Evolutionary conservation across 176 grass and related monocot species (phyloP), one percentile per base, ranked within the genome.

Genomic region (Oryza nivara): DNA sequence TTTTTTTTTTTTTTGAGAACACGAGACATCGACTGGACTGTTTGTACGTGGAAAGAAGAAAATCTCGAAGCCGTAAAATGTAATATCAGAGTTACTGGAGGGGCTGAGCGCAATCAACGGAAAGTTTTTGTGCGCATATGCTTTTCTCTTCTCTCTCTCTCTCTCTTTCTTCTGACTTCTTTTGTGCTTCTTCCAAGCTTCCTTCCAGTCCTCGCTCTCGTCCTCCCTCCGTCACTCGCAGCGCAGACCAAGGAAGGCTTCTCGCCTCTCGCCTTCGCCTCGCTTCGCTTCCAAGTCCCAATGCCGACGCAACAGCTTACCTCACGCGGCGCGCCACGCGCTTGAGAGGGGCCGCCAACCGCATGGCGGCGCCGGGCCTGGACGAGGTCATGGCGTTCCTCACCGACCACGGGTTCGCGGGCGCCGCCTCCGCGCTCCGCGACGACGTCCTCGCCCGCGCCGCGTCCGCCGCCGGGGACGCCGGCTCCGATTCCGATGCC

Each of bases 321-420:
- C 86, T 86, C 86, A 83, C 58, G 48, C 4, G 41, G n/a, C 51
- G 16, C 44, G 23, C 49, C 40, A 26, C 44, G 83, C 45, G 44
- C 70, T 9, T 83, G 79, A 85, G 69, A 54, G 16, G 23, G 14
- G 16, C 20, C 30, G 30, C 30, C 30, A 32, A 4, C 1, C 48
- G 13, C 88, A 98, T 98, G 96, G 94, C 89, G 49, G 81, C 90
- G 44, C 93, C 88, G 67, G 86, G 90, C 13, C 48, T 96, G 70
- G 86, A 99, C 78, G 92, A 96, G 77, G 86, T 96, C 60, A 89
- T 99, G 86, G 97, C 90, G 38, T 99, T 99, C 93, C 86, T 99
- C 66, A 91, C 84, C 49, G 92, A 87, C 75, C 88, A 90, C 67
- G 92, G 93, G 75, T 99, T 96, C 86, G 74, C 88, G 45, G 76